phyloP scores from a whole-genome alignment of 148 eudicot genomes.

The Vaccinium corymbosum region DNA sequence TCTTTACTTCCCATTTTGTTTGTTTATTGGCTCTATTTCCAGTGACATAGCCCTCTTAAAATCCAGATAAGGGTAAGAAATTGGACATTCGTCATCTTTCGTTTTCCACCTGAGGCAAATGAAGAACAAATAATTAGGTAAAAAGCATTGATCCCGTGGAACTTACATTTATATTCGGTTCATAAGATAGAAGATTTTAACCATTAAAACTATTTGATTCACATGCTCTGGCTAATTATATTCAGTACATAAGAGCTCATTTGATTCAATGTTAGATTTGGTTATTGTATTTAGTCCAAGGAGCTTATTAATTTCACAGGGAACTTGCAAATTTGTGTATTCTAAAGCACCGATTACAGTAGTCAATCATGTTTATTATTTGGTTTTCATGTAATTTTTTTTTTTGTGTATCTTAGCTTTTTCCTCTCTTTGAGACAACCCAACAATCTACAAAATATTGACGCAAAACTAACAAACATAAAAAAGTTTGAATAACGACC shows the following conservation, averaged over 20 bases:
- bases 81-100: conserved; percentile 36
- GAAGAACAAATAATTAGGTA: not conserved
- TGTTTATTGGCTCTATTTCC: conserved; percentile 24
- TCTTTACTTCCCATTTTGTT: conserved; percentile 11
- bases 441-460: no score
- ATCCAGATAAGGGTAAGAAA: conserved; percentile 44
- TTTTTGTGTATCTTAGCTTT: no score
- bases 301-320: not conserved
- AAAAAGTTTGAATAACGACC: no score
- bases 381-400: no score
- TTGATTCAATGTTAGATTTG: no score
- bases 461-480: no score
- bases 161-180: not conserved
- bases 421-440: no score
- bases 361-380: no score
- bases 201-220: not conserved
- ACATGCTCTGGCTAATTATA: no score
- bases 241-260: no score
- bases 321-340: not conserved
- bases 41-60: conserved; percentile 33
- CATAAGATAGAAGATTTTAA: not conserved
- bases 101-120: conserved; percentile 38
- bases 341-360: not conserved
- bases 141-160: not conserved
- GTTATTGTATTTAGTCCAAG: no score